Evolutionary conservation across 2,329 filamentous ascomycete genomes (phyloP).

Genomic region (Xylaria sp.): DNA sequence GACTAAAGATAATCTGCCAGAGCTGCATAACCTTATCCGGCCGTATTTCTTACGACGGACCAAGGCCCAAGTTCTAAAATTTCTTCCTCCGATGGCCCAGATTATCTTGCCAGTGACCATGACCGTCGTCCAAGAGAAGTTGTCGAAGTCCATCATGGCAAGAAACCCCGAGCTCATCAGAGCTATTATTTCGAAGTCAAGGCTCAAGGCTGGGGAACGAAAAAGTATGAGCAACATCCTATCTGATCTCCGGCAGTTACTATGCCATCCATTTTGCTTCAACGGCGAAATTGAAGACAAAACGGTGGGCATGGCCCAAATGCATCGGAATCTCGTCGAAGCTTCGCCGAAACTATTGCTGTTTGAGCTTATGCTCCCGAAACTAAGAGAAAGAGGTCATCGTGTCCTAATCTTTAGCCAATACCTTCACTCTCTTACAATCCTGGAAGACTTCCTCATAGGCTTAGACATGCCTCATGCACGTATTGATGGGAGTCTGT

Average conservation of each 20-base stretch:
- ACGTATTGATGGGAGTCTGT: constrained; percentile 86
- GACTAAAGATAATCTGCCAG: constrained; percentile 81
- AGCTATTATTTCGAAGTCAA: constrained; percentile 79
- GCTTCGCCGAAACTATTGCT: constrained; percentile 90
- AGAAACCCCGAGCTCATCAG: constrained; percentile 91
- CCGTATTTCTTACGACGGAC: constrained; percentile 78
- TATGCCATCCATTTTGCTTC: constrained; percentile 97
- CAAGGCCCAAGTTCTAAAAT: constrained; percentile 89
- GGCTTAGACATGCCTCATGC: constrained; percentile 78
- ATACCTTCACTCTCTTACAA: constrained; percentile 87
- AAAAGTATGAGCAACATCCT: constrained; percentile 92
- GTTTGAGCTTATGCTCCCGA: constrained; percentile 85
- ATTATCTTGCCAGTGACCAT: constrained; percentile 97
- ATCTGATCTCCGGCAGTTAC: constrained; percentile 91
- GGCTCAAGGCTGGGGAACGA: constrained; percentile 75
- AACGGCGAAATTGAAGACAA: constrained; percentile 89
- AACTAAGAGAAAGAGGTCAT: constrained; percentile 84
- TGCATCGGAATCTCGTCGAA: constrained; percentile 86
- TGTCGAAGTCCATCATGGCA: constrained; percentile 92
- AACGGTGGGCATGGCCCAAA: constrained; percentile 64
- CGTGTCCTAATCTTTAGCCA: constrained; percentile 96
- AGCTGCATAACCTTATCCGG: constrained; percentile 85
- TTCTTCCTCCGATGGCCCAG: constrained; percentile 91
- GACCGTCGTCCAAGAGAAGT: constrained; percentile 90
- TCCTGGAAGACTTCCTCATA: constrained; percentile 90